Percentiles rank a stretch among this genome's conserved stretches.
phyloP scores from a whole-genome alignment of 768 basidiomycete genomes.

The Hemileccinum impolitum region DNA sequence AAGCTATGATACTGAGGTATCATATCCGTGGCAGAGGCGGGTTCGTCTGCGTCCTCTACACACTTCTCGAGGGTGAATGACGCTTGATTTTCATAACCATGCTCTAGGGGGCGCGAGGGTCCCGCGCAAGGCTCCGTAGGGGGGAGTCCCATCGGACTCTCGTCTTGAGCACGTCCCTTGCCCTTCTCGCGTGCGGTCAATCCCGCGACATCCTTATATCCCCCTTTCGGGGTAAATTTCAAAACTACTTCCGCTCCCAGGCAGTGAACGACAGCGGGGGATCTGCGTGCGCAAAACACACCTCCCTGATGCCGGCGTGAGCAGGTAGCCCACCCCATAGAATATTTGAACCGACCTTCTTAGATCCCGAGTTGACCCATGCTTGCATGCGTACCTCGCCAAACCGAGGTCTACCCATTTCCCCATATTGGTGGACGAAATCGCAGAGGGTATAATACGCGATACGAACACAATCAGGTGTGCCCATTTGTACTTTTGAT shows the following conservation, averaged over 20 bases:
- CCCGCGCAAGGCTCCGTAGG: background rate
- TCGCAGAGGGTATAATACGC: constrained; percentile 29
- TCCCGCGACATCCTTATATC: constrained; percentile 14
- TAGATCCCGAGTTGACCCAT: constrained; percentile 41
- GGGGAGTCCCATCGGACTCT: constrained; percentile 6
- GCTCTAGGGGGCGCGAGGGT: background rate
- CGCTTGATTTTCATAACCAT: background rate
- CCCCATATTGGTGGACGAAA: constrained; percentile 35
- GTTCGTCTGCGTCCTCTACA: constrained; percentile 1
- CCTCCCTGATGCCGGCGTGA: constrained; percentile 19
- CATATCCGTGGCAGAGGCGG: constrained; percentile 8
- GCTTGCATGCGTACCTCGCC: constrained; percentile 36
- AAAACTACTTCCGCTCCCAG: constrained; percentile 24
- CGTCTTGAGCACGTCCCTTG: constrained; percentile 8
- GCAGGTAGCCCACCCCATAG: background rate
- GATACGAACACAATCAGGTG: constrained; percentile 19
- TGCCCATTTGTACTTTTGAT: constrained; percentile 22
- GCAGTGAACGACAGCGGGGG: constrained; percentile 22
- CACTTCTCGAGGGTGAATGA: background rate
- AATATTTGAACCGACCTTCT: constrained; percentile 26
- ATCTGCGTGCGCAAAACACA: constrained; percentile 21
- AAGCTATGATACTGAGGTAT: background rate
- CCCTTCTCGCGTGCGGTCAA: constrained; percentile 7
- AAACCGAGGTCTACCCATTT: constrained; percentile 31
- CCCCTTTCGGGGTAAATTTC: constrained; percentile 22